Conservation (phyloP, 139 green algal species). For the Parachlorella kessleri region DNA sequence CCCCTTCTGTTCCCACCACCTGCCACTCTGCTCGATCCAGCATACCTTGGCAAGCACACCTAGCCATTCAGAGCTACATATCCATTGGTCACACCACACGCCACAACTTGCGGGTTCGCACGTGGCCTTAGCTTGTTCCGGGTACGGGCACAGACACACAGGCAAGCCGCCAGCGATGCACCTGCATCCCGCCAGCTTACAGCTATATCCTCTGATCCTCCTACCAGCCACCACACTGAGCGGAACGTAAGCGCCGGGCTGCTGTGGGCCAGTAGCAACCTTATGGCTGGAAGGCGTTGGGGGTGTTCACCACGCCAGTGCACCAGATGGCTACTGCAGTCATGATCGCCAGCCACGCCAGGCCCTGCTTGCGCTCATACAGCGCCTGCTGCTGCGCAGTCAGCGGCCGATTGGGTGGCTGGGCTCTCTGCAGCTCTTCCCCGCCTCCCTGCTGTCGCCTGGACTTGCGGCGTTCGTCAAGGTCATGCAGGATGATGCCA, state of each 20-base stretch:
- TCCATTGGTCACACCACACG: too few species aligned
- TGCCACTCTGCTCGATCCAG: too few species aligned
- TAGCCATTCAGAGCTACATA: too few species aligned
- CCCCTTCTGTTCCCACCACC: too few species aligned
- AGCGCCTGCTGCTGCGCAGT: not conserved
- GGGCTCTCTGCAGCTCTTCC: not conserved
- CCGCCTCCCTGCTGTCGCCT: not conserved
- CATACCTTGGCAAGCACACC: too few species aligned
- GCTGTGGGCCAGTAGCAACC: too few species aligned
- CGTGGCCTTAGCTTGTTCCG: too few species aligned
- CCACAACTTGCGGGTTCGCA: too few species aligned
- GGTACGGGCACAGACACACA: too few species aligned
- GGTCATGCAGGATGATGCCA: constrained; percentile 6
- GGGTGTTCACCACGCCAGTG: constrained; percentile 36
- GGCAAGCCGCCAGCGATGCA: too few species aligned
- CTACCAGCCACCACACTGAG: not conserved
- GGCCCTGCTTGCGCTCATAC: constrained; percentile 38
- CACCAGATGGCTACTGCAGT: constrained; percentile 41
- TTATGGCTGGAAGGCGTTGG: constrained; percentile 29
- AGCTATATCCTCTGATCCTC: not conserved
- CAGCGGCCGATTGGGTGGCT: not conserved
- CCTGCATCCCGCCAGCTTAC: too few species aligned
- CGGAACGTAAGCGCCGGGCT: too few species aligned
- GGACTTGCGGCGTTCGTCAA: not conserved
- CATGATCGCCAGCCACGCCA: constrained; percentile 41